A percentile compares a stretch with the other conserved stretches of the same genome.
These are phyloP conservation scores for Lathyrus oleraceus DNA, from an alignment of 306 rosid genomes.

Conservation along the genomic window DNA sequence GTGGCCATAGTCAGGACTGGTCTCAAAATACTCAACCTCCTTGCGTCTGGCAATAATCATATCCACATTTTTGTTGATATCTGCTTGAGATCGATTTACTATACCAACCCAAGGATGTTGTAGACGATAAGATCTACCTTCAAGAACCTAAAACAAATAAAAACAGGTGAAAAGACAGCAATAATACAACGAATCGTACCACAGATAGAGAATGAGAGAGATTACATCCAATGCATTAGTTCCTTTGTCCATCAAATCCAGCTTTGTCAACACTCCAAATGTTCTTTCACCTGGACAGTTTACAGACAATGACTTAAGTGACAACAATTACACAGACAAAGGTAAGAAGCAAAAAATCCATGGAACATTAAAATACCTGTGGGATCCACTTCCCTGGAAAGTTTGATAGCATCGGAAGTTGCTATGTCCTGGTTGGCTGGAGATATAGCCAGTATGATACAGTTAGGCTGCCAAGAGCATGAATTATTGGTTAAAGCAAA, in stretches of 20 bases:
- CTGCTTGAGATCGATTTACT: constrained; percentile 97
- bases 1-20: constrained; percentile 96
- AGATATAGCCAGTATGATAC: constrained; percentile 84
- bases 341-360: not conserved
- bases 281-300: constrained; percentile 75
- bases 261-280: constrained; percentile 88
- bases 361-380: constrained; percentile 47
- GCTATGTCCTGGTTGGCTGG: constrained; percentile 96
- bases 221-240: constrained; percentile 86
- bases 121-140: constrained; percentile 91
- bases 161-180: not conserved
- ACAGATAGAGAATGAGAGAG: constrained; percentile 5
- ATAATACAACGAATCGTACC: not conserved
- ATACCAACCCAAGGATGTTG: constrained; percentile 97
- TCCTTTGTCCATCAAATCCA: constrained; percentile 96
- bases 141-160: constrained; percentile 66
- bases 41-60: constrained; percentile 87
- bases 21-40: constrained; percentile 88
- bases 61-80: constrained; percentile 88
- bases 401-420: constrained; percentile 94
- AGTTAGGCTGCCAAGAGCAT: constrained; percentile 68
- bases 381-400: constrained; percentile 89
- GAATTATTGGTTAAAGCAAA: constrained; percentile 25
- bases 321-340: constrained; percentile 10
- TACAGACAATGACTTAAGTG: constrained; percentile 28